A percentile compares a stretch with the other conserved stretches of the same genome.
Conservation (phyloP, 495 filamentous ascomycete species). For the Penicillium herquei region DNA sequence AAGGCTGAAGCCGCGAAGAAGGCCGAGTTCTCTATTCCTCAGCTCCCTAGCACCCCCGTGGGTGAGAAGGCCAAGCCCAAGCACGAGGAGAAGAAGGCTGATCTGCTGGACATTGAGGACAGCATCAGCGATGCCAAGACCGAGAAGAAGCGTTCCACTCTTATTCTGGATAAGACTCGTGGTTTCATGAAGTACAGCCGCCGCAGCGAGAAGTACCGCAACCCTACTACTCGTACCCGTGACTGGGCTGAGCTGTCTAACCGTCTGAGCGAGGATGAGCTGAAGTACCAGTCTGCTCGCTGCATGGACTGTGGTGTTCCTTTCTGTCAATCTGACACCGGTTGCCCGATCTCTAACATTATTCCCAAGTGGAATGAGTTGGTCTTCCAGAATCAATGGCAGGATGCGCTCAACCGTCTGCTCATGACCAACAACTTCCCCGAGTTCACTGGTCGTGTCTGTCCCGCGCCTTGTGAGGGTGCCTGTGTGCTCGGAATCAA, state of each 20-base stretch:
- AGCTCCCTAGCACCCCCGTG: conserved; percentile 59
- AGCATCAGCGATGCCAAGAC: conserved; percentile 80
- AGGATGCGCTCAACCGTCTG: conserved; percentile 89
- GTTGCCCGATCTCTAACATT: conserved; percentile 98
- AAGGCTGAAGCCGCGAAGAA: conserved; percentile 84
- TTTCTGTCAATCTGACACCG: conserved; percentile 97
- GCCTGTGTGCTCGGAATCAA: conserved; percentile 98
- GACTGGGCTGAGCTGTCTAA: conserved; percentile 94
- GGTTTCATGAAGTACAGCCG: conserved; percentile 99
- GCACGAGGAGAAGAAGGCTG: conserved; percentile 65
- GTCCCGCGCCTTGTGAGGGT: conserved; percentile 96
- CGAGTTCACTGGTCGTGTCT: conserved; percentile 98
- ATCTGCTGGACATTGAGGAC: conserved; percentile 94
- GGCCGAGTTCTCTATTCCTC: conserved; percentile 79
- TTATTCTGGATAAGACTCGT: conserved; percentile 95
- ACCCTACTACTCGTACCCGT: conserved; percentile 77
- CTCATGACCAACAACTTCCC: conserved; percentile 99
- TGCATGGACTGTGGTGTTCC: conserved; percentile 99
- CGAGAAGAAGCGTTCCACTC: conserved; percentile 89
- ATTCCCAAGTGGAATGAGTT: conserved; percentile 99
- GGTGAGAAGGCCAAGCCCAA: conserved; percentile 60
- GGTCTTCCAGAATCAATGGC: conserved; percentile 91
- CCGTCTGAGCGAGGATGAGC: conserved; percentile 90
- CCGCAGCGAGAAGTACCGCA: conserved; percentile 92
- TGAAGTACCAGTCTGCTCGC: conserved; percentile 97